Evolutionary conservation across 352 stramenopile genomes (phyloP).

Genomic region (Plasmopara muralis): DNA sequence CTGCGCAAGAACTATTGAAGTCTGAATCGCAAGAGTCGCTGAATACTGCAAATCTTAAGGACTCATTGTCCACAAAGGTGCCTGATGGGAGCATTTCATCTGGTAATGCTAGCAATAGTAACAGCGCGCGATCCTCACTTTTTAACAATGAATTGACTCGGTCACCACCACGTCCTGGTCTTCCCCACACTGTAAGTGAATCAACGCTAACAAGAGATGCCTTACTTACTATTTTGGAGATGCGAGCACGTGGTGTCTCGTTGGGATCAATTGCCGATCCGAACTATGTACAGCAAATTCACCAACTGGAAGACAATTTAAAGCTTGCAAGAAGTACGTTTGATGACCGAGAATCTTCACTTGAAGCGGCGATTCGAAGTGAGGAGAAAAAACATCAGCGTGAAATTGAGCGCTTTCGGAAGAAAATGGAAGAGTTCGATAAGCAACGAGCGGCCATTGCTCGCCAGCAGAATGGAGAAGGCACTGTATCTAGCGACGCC

Average conservation of each 20-base stretch:
- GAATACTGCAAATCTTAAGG: conserved; percentile 19
- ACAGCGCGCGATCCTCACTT: conserved; percentile 12
- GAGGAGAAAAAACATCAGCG: conserved; percentile 80
- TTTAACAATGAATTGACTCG: conserved; percentile 23
- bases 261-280: conserved; percentile 50
- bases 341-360: conserved; percentile 60
- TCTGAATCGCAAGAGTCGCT: conserved; percentile 15
- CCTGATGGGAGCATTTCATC: conserved; percentile 17
- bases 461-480: conserved; percentile 45
- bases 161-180: conserved; percentile 23
- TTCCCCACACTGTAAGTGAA: conserved; percentile 45
- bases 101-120: conserved; percentile 27
- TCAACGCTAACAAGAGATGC: conserved; percentile 36
- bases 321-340: conserved; percentile 53
- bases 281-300: conserved; percentile 49
- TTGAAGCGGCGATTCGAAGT: conserved; percentile 65
- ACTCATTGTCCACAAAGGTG: conserved; percentile 30
- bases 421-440: conserved; percentile 82
- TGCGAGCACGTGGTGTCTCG: conserved; percentile 52
- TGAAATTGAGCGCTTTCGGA: conserved; percentile 74
- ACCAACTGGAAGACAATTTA: conserved; percentile 57
- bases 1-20: conserved; percentile 6
- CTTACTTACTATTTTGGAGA: conserved; percentile 31
- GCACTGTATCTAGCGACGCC: conserved; percentile 14
- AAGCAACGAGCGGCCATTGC: conserved; percentile 67